phyloP scores from a whole-genome alignment of 768 basidiomycete species.

The Lanmaoa rubissima region DNA sequence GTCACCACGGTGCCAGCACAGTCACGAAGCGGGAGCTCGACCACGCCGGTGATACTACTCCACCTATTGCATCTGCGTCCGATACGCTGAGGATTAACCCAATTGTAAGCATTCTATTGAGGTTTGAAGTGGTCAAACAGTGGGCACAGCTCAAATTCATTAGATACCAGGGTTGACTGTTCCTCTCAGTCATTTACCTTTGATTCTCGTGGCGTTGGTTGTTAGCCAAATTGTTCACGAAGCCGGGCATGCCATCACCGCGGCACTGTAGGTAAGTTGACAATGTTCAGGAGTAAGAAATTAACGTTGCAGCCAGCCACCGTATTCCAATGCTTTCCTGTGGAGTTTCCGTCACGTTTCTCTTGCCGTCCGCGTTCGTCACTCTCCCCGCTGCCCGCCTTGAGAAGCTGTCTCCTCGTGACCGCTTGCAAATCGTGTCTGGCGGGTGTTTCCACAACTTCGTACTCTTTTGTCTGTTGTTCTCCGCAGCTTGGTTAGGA shows the following conservation, averaged over 20 bases:
- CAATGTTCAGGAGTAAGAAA: background rate
- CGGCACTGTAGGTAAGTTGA: constrained; percentile 57
- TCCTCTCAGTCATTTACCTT: constrained; percentile 66
- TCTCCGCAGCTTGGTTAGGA: constrained; percentile 35
- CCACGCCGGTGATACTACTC: background rate
- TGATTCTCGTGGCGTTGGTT: constrained; percentile 61
- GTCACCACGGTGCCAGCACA: constrained; percentile 3
- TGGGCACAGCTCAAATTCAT: background rate
- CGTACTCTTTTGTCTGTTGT: constrained; percentile 50
- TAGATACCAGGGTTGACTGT: constrained; percentile 85
- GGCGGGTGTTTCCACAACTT: constrained; percentile 83
- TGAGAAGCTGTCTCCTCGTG: constrained; percentile 38
- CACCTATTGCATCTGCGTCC: background rate
- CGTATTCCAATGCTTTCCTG: constrained; percentile 58
- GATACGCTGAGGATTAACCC: constrained; percentile 20
- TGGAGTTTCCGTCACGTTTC: constrained; percentile 58
- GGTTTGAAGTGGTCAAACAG: background rate
- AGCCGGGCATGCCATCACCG: constrained; percentile 73
- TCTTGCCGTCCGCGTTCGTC: constrained; percentile 77
- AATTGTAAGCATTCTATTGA: constrained; percentile 29
- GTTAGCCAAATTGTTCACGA: constrained; percentile 75
- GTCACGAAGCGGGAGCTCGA: constrained; percentile 18
- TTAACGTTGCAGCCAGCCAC: constrained; percentile 46
- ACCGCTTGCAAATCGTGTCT: constrained; percentile 60
- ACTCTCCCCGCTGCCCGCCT: constrained; percentile 46